phyloP scores from a whole-genome alignment of 1,284 basidiomycete species.

The Ceratobasidium sp. region DNA sequence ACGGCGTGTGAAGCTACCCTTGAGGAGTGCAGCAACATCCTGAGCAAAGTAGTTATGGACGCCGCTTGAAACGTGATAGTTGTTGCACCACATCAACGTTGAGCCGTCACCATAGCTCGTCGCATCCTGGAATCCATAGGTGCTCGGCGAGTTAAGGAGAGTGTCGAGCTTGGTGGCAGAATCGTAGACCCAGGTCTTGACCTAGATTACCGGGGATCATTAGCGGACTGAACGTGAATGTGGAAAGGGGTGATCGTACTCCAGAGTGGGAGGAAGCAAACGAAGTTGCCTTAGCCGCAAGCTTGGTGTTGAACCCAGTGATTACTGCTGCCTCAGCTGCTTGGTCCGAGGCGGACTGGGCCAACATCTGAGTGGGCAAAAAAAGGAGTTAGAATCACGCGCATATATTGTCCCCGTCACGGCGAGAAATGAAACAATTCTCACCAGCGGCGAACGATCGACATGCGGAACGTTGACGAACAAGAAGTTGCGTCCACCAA shows the following conservation, averaged over 20 bases:
- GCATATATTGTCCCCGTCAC: constrained; percentile 13
- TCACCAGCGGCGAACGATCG: constrained; percentile 65
- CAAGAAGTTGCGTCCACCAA: constrained; percentile 70
- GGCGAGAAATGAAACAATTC: constrained; percentile 1
- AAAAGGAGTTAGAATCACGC: background rate
- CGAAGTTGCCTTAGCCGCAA: constrained; percentile 34
- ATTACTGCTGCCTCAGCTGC: constrained; percentile 43
- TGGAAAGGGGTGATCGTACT: background rate
- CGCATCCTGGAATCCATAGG: constrained; percentile 46
- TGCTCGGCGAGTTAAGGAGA: constrained; percentile 43
- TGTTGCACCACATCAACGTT: constrained; percentile 47
- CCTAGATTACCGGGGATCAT: constrained; percentile 1
- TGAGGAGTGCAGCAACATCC: constrained; percentile 33
- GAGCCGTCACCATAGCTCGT: constrained; percentile 45
- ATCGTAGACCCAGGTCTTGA: constrained; percentile 44
- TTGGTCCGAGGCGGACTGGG: constrained; percentile 16
- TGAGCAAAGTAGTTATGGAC: constrained; percentile 36
- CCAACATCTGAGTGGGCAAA: constrained; percentile 42
- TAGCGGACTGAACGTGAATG: background rate
- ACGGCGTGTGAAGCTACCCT: constrained; percentile 36
- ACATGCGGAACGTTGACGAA: constrained; percentile 75
- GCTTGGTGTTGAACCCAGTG: constrained; percentile 46
- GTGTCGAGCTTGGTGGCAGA: constrained; percentile 32
- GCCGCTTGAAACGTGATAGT: constrained; percentile 44
- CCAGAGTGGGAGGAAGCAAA: constrained; percentile 41